phyloP scores from a whole-genome alignment of 495 filamentous ascomycete genomes.

The Xylaria venustula region DNA sequence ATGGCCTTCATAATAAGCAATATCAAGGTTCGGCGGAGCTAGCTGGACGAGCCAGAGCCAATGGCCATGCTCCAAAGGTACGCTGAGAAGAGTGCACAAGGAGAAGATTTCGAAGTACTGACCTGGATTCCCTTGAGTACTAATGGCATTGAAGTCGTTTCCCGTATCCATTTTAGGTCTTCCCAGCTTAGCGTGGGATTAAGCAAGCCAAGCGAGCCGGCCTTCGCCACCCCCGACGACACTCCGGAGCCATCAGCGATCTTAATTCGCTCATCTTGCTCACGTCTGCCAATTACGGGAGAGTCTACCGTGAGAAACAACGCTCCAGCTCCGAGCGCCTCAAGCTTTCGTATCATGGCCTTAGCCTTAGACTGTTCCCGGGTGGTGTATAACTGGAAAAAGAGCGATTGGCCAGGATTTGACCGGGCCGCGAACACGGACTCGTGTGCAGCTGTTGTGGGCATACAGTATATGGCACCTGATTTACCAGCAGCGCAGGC shows the following conservation, averaged over 20 bases:
- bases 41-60: no score
- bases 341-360: conserved; percentile 55
- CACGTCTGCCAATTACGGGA: conserved; percentile 54
- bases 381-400: conserved; percentile 75
- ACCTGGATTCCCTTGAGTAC: conserved; percentile 57
- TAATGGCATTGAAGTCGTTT: conserved; percentile 42
- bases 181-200: conserved; percentile 69
- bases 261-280: conserved; percentile 44
- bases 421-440: background rate
- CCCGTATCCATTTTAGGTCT: conserved; percentile 53
- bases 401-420: conserved; percentile 37
- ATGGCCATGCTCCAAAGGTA: no score
- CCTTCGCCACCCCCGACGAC: conserved; percentile 53
- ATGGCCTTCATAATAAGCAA: no score
- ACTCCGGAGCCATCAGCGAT: conserved; percentile 52
- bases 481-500: conserved; percentile 52
- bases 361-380: conserved; percentile 61
- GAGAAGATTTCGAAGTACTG: no score
- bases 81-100: no score
- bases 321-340: conserved; percentile 57
- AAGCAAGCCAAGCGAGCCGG: conserved; percentile 62
- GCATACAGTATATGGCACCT: conserved; percentile 45
- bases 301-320: conserved; percentile 61
- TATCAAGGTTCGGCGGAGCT: no score
- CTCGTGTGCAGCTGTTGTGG: conserved; percentile 56